A percentile compares a stretch with the other conserved stretches of the same genome.
Evolutionary conservation across 768 basidiomycete species (phyloP).

Genomic region (Psilocybe subaeruginosa): DNA sequence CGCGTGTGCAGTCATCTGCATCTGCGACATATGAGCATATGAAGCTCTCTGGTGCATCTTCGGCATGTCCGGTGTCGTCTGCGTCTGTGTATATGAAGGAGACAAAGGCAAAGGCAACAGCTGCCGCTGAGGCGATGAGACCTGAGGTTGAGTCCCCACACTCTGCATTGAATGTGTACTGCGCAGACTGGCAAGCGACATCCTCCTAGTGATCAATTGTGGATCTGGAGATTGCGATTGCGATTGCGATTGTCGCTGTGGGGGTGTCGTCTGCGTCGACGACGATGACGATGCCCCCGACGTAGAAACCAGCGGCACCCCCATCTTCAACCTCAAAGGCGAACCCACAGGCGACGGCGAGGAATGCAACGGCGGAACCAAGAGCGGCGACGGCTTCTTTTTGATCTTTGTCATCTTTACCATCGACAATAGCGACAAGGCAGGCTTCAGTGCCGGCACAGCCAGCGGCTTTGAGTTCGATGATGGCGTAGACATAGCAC

Average conservation of each 20-base stretch:
- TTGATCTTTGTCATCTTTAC: slow-evolving; percentile 13
- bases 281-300: no score
- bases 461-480: not conserved
- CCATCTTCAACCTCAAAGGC: not conserved
- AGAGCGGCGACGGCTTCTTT: slow-evolving; percentile 33
- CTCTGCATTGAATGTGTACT: slow-evolving; percentile 1
- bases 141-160: not conserved
- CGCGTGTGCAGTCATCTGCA: not conserved
- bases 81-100: slow-evolving; percentile 6
- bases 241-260: not conserved
- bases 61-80: not conserved
- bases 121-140: slow-evolving; percentile 5
- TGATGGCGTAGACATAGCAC: slow-evolving; percentile 9
- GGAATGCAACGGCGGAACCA: slow-evolving; percentile 23
- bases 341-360: slow-evolving; percentile 18
- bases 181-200: slow-evolving; percentile 21
- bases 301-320: not conserved
- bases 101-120: slow-evolving; percentile 17
- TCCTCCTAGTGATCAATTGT: slow-evolving; percentile 13
- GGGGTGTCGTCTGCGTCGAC: no score
- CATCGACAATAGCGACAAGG: slow-evolving; percentile 15
- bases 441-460: slow-evolving; percentile 18
- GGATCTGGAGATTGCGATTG: slow-evolving; percentile 2
- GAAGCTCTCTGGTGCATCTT: slow-evolving; percentile 8
- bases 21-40: slow-evolving; percentile 14